Conservation (phyloP, 257 asterid species). For the Nicotiana tomentosiformis region DNA sequence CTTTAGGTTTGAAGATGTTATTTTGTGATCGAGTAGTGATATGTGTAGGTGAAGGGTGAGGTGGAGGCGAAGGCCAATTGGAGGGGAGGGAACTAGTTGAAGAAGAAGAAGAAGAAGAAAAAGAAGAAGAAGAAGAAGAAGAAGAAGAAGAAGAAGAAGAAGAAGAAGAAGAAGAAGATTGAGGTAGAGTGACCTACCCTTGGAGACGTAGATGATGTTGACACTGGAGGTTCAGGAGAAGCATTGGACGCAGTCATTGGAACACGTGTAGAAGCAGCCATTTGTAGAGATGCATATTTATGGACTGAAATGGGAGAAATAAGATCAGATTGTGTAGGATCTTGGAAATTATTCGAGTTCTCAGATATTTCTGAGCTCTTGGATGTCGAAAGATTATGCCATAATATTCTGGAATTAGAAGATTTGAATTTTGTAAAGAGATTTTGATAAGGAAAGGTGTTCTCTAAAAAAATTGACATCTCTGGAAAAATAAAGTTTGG, state of each 20-base stretch:
- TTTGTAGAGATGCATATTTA: not conserved
- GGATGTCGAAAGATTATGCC: not conserved
- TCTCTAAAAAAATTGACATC: not conserved
- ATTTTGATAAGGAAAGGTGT: not conserved
- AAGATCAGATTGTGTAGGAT: not conserved
- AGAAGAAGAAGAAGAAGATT: too few relatives aligned
- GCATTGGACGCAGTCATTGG: not conserved
- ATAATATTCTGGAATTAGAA: not conserved
- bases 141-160: not conserved
- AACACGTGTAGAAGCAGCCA: not conserved
- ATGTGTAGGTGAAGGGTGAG: not conserved
- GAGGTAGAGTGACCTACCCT: not conserved
- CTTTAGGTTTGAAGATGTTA: not conserved
- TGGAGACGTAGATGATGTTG: not conserved
- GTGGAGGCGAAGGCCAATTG: not conserved
- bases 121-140: not conserved
- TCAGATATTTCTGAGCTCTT: not conserved
- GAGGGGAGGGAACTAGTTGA: not conserved
- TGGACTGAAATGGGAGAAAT: not conserved
- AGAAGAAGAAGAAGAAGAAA: not conserved
- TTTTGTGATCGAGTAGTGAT: not conserved
- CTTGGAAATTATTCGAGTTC: not conserved
- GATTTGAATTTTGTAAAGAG: not conserved
- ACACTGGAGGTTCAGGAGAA: not conserved
- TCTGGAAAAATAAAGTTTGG: not conserved